Evolutionary conservation across 2,329 filamentous ascomycete genomes (phyloP), one percentile per base, ranked within the genome.

Genomic region (Pyricularia pennisetigena): DNA sequence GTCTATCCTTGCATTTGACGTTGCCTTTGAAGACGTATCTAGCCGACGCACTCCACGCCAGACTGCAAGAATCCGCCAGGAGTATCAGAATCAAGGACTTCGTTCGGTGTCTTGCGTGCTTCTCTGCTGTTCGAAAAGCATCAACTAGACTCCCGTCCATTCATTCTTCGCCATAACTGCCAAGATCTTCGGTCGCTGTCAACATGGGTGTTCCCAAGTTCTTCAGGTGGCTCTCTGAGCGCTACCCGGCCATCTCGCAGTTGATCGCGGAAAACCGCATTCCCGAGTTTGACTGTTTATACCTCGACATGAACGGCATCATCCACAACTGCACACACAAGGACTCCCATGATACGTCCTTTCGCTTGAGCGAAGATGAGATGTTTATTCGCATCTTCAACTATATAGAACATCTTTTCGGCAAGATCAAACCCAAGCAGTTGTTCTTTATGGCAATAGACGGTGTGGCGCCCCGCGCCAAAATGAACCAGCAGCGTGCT

Each of bases 381-480:
- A 99, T 99, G 95, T 99, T 99, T 77, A 97, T 99, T 73, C 91
- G 93, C 69, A 99, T 99, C 75, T 99, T 99, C 87, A 98, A 98
- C 81, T 99, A 99, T 79, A 99, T 99, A 72, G 95, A 99, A 79
- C 95, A 99, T 81, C 81, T 99, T 67, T 99, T 97, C 79, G 94
- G 94, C 74, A 99, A 97, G 80, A 99, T 99, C 77, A 98, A 98
- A 79, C 95, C 95, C 14, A 94, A 97, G 81, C 90, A 97, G 83
- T 86, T 99, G 49, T 99, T 99, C 82, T 99, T 97, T 83, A 99
- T 99, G 95, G 96, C 95, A 66, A 95, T 99, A 72, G 95, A 99
- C 76, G 95, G 95, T 74, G 96, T 99, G 70, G 95, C 95, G 26
- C 96, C 95, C 23, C 91, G 95, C 75, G 95, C 95, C 73, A 99